Base-by-base conservation (phyloP, 179 eudicot genomes). In the Gypsophila paniculata region DNA sequence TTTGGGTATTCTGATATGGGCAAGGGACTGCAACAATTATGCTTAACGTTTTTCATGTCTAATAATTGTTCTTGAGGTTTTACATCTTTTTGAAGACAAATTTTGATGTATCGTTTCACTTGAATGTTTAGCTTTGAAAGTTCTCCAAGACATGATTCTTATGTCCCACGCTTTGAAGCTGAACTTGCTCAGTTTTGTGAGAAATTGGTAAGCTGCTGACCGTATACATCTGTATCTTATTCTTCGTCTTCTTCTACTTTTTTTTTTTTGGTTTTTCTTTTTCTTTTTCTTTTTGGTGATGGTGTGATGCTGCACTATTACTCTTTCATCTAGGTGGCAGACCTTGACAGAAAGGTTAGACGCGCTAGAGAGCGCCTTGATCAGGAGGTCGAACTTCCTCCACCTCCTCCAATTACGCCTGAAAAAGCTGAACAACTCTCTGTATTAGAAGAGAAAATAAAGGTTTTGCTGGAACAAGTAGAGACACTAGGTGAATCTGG, bases 401-500 rank as follows among this genome's bases (percentile, higher is more conserved):
- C 97, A 18, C 83, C 92, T 17, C 87, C 94, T 72, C 99, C 99
- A 26, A 79, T 94, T 70, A 85, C 97, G 17, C 85, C 87, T 71
- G 99, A 94, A 80, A 94, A 91, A 78, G 86, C 97, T 72, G 94
- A 94, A 87, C 99, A 91, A 79, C 80, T 91, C 66, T 81, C 94
- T 61, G 89, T 94, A 57, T 78, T 94, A 68, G 99, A 91, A 79
- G 94, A 88, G 74, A 91, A 94, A 76, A 94, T 94, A 46, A 94
- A 91, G 82, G 91, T 82, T 78, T 82, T 94, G 58, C 81, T 94
- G 70, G 99, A 94, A 75, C 97, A 91, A 82, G 99, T 87, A 65
- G 97, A 94, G 81, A 78, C 96, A 21, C 92, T 94, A 58, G 99
- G 99, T 61, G 99, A 94, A 88, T 94, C 82, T 76, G 99, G 97